Evolutionary conservation across 169 alveolate species (phyloP).

Genomic region (Toxoplasma gondii): DNA sequence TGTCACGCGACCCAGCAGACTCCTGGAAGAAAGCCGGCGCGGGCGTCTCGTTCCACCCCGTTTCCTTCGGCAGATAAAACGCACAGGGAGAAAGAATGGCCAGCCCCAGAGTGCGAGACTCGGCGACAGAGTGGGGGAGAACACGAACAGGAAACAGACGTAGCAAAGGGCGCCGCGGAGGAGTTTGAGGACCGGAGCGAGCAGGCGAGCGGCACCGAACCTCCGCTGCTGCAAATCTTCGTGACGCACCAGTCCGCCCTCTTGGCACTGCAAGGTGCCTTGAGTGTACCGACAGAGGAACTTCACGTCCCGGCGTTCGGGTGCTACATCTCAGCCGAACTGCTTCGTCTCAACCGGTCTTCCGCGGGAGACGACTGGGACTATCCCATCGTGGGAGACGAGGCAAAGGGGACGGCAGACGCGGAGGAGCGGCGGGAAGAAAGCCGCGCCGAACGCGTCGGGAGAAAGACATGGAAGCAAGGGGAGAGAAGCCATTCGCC

Average conservation of each 20-base stretch:
- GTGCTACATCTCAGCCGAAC: constrained; percentile 51
- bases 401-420: background rate
- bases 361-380: background rate
- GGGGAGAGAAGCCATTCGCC: no score
- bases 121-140: no score
- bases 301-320: constrained; percentile 61
- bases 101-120: no score
- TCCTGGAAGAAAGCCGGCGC: background rate
- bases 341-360: constrained; percentile 36
- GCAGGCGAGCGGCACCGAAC: background rate
- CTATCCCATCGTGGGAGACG: background rate
- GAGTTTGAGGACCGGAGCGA: background rate
- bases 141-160: no score
- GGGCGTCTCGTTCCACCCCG: background rate
- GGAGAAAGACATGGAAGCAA: no score
- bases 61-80: background rate
- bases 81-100: background rate
- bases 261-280: constrained; percentile 55
- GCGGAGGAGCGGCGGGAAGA: background rate
- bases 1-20: background rate
- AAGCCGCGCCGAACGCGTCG: background rate
- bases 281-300: constrained; percentile 34
- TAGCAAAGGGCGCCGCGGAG: background rate
- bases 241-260: constrained; percentile 66
- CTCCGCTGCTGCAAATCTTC: constrained; percentile 37